Evolutionary conservation across 768 basidiomycete genomes (phyloP).

Genomic region (Termitomyces sp.): DNA sequence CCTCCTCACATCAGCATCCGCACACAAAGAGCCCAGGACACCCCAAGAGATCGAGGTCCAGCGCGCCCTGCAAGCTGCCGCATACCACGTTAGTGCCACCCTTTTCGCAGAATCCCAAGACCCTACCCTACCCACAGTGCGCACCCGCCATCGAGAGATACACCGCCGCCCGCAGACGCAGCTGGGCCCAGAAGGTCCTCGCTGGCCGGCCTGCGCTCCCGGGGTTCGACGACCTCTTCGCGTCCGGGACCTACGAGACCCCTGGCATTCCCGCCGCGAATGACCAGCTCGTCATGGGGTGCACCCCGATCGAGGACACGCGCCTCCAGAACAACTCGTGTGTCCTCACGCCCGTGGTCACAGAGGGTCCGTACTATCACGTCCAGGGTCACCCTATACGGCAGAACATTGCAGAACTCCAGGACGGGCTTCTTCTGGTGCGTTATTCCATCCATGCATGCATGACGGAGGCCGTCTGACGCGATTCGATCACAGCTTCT

Average conservation of each 20-base stretch:
- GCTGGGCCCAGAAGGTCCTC: slow-evolving; percentile 43
- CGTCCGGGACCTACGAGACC: slow-evolving; percentile 32
- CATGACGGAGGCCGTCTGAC: background rate
- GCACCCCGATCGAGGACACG: slow-evolving; percentile 43
- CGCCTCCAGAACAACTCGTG: slow-evolving; percentile 54
- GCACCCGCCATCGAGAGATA: slow-evolving; percentile 51
- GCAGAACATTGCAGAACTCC: slow-evolving; percentile 53
- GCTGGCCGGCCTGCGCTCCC: slow-evolving; percentile 36
- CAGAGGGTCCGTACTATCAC: slow-evolving; percentile 56
- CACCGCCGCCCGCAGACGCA: slow-evolving; percentile 45
- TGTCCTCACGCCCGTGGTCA: slow-evolving; percentile 50
- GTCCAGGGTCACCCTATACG: slow-evolving; percentile 45
- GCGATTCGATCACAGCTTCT: slow-evolving; percentile 30
- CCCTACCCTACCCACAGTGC: slow-evolving; percentile 29
- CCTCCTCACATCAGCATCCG: slow-evolving; percentile 22
- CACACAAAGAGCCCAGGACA: slow-evolving; percentile 43
- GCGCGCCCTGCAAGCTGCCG: slow-evolving; percentile 46
- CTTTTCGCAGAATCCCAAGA: too few relatives aligned
- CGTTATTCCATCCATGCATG: slow-evolving; percentile 10
- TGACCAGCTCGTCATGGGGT: slow-evolving; percentile 38
- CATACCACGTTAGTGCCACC: slow-evolving; percentile 41
- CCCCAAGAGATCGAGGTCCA: slow-evolving; percentile 46
- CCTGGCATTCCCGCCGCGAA: slow-evolving; percentile 17
- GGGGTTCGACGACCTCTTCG: slow-evolving; percentile 42
- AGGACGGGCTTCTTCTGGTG: slow-evolving; percentile 47